Base-by-base conservation (phyloP, 2,329 filamentous ascomycete genomes). In the Lojkania enalia region DNA sequence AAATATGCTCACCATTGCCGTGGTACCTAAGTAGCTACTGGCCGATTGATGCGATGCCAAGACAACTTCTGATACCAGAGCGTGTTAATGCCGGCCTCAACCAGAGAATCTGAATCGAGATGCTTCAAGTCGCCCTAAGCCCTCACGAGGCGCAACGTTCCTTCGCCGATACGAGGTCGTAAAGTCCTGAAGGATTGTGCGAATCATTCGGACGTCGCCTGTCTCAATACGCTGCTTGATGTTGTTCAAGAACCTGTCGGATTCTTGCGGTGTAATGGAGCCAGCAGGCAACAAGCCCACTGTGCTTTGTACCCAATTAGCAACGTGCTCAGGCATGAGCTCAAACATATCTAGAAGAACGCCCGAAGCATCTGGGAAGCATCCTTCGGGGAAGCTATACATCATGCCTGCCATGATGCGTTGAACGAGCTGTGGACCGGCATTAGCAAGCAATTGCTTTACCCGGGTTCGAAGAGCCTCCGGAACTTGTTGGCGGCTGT, bases 401-500 rank as follows among this genome's bases (percentile, higher is more conserved):
- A 99, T 97, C 91, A 99, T 95, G 48, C 94, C 94, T 1, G 91
- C 94, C 74, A 99, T 79, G 46, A 95, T 85, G 52, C 91, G 87
- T 71, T 96, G 92, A 5, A 94, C 85, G 20, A 99, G 77, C 44
- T 83, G 75, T 61, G 90, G 85, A 27, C 94, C 90, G 52, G 90
- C 84, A 1, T 77, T 74, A 2, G 78, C 54, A 18, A 95, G 74
- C 40, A 96, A 79, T 48, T 82, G 79, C 68, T 86, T 88, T 46
- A 97, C 86, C 5, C 85, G 80, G 23, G 78, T 77, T 55, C 84
- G 86, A 18, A 96, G 80, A 55, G 91, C 84, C 3, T 82, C 76
- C 0, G 86, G 81, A 39, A 86, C 84, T 40, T 80, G 64, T 19
- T 77, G 77, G 19, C 79, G 77, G 61, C 78, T 63, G 38, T 88